Evolutionary conservation across 345 rosid species (phyloP).

Genomic region (Excoecaria agallocha): DNA sequence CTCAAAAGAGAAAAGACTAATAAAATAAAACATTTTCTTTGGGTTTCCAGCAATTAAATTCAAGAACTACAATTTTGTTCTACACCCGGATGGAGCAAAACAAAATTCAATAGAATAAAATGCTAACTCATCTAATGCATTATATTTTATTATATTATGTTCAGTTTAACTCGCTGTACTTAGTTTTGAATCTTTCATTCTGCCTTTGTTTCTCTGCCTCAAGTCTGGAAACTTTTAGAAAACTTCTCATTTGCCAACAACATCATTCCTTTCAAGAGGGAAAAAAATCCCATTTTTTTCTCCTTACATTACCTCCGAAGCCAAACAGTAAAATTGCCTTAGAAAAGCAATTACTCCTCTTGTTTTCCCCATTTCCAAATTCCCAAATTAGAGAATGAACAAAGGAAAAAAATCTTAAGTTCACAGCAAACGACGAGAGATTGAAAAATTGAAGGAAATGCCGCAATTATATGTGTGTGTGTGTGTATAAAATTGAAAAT

Average conservation of each 20-base stretch:
- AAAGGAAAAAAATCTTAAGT: background rate
- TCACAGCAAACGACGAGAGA: background rate
- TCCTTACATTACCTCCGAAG: background rate
- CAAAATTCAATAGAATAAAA: background rate
- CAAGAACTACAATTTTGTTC: background rate
- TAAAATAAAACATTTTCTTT: background rate
- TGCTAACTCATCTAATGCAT: background rate
- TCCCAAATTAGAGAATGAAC: background rate
- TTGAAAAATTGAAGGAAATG: background rate
- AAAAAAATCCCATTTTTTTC: background rate
- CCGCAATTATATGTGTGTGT: background rate
- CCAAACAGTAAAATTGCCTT: background rate
- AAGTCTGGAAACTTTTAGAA: background rate
- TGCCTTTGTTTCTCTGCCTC: background rate
- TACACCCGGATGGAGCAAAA: background rate
- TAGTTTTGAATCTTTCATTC: background rate
- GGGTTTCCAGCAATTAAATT: background rate
- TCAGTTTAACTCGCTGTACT: background rate
- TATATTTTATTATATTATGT: background rate
- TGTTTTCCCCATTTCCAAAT: background rate
- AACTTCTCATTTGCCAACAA: background rate
- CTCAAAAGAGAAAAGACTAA: background rate
- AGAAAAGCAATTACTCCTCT: background rate
- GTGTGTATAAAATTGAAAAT: too few relatives aligned
- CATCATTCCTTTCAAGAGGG: background rate